phyloP scores from a whole-genome alignment of 164 flowering plant genomes.

The Chimonanthus praecox region DNA sequence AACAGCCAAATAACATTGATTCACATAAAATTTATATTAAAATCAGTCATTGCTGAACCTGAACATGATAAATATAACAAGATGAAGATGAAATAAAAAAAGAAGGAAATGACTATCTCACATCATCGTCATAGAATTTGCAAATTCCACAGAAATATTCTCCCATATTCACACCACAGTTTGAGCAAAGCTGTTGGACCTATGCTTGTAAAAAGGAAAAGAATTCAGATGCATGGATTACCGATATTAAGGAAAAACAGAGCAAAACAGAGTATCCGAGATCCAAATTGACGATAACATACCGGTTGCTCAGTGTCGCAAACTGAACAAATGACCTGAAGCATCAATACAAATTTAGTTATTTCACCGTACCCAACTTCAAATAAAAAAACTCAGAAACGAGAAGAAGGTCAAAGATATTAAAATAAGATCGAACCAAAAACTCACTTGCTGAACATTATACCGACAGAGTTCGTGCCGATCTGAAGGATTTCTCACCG shows the following conservation, averaged over 20 bases:
- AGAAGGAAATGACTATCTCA: constrained; percentile 19
- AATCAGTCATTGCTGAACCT: neutral
- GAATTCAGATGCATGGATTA: neutral
- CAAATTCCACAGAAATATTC: constrained; percentile 85
- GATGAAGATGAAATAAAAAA: neutral
- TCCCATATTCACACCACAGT: constrained; percentile 96
- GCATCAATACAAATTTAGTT: constrained; percentile 6
- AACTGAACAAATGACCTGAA: constrained; percentile 63
- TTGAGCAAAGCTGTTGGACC: constrained; percentile 69
- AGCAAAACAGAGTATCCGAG: constrained; percentile 3
- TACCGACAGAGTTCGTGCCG: constrained; percentile 73
- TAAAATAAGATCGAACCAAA: neutral
- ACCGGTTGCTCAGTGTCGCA: constrained; percentile 84
- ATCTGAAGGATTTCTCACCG: constrained; percentile 44
- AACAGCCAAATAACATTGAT: neutral
- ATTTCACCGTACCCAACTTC: neutral
- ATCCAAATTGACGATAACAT: constrained; percentile 6
- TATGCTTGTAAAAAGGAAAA: constrained; percentile 13
- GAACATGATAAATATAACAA: neutral
- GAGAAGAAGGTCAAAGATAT: neutral
- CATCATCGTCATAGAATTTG: constrained; percentile 94
- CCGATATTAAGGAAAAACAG: neutral
- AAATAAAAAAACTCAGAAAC: neutral
- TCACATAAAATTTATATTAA: neutral
- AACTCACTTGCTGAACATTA: constrained; percentile 69